phyloP scores from a whole-genome alignment of 306 rosid genomes.

The Trifolium subterraneum region DNA sequence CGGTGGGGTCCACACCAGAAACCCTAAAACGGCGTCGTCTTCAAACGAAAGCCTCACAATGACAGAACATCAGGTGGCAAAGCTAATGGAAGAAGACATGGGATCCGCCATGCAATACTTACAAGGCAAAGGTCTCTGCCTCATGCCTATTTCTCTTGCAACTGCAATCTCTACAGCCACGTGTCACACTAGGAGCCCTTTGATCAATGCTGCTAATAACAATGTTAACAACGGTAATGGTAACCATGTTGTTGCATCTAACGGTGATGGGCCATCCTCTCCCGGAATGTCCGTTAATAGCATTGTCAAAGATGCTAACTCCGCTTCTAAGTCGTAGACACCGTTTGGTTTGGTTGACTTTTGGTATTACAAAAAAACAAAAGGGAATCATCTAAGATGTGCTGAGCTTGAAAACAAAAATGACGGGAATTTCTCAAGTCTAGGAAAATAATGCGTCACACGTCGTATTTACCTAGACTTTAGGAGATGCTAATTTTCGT shows the following conservation, averaged over 20 bases:
- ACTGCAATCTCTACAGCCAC: conserved; percentile 91
- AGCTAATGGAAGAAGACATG: conserved; percentile 97
- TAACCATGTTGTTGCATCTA: conserved; percentile 42
- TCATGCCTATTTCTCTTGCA: conserved; percentile 96
- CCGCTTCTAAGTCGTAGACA: conserved; percentile 76
- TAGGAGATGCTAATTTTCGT: conserved; percentile 41
- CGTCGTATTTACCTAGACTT: conserved; percentile 78
- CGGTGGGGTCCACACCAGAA: conserved; percentile 42
- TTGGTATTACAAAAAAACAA: background rate
- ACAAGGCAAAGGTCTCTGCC: conserved; percentile 95
- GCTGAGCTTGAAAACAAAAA: background rate
- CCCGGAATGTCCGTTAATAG: conserved; percentile 82
- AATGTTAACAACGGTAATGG: background rate
- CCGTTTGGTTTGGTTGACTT: conserved; percentile 44
- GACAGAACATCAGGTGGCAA: conserved; percentile 96
- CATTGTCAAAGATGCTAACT: conserved; percentile 66
- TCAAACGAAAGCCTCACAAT: conserved; percentile 70
- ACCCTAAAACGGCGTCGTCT: conserved; percentile 57
- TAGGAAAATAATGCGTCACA: conserved; percentile 63
- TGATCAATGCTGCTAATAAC: conserved; percentile 35
- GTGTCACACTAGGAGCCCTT: conserved; percentile 71
- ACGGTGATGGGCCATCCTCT: conserved; percentile 84
- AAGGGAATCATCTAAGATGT: background rate
- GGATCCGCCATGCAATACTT: conserved; percentile 99
- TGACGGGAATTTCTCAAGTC: conserved; percentile 56